Evolutionary conservation across 805 yeast genomes (phyloP).

Genomic region (baker's yeast (Saccharomyces cerevisiae)): DNA sequence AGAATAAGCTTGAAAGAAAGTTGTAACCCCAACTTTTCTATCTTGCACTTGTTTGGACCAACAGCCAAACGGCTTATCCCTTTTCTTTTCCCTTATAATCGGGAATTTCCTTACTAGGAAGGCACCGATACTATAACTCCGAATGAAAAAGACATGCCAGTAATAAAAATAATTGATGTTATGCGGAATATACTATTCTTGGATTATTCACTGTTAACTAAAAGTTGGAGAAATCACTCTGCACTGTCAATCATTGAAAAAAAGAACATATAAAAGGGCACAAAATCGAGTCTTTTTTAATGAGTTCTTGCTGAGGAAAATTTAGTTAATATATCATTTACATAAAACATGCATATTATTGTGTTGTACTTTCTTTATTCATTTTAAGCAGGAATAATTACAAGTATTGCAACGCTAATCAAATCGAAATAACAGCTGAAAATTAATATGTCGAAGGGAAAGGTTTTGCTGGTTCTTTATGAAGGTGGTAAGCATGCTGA

Average conservation of each 20-base stretch:
- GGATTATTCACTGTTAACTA: neutral
- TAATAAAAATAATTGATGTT: neutral
- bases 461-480: conserved; percentile 52
- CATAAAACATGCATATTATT: no score
- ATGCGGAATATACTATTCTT: neutral
- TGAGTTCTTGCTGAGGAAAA: no score
- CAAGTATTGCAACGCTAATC: no score
- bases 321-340: no score
- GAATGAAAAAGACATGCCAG: neutral
- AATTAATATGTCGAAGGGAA: conserved; percentile 10
- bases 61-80: neutral
- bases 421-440: no score
- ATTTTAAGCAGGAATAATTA: neutral
- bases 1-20: neutral
- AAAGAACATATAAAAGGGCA: neutral
- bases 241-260: neutral
- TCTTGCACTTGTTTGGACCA: neutral
- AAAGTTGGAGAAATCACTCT: neutral
- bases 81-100: neutral
- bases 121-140: neutral
- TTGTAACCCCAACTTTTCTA: neutral
- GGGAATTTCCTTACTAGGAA: neutral
- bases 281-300: neutral
- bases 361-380: neutral
- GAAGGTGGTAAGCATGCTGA: conserved; percentile 50